Evolutionary conservation across 2,329 filamentous ascomycete genomes (phyloP).

Genomic region (Sporothrix inflata): DNA sequence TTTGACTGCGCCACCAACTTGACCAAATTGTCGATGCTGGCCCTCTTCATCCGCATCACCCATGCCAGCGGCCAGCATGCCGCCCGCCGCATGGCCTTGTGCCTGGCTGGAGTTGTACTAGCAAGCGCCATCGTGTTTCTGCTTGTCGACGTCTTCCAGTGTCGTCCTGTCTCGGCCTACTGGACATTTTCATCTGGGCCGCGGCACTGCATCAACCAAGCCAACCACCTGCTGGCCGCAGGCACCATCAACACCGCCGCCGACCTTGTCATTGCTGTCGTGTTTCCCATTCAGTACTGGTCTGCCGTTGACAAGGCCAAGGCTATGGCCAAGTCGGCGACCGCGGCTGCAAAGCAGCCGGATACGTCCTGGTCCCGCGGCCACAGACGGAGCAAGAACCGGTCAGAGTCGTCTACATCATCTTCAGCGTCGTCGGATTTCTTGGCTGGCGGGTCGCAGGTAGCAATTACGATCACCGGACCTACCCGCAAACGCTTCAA

Average conservation of each 20-base stretch:
- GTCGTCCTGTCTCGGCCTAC: constrained; percentile 5
- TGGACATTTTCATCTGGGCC: background rate
- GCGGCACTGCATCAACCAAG: background rate
- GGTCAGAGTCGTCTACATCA: background rate
- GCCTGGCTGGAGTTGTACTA: background rate
- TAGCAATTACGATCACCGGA: background rate
- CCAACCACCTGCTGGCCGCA: background rate
- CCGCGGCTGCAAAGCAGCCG: background rate
- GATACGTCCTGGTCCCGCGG: background rate
- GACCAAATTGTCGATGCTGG: constrained; percentile 4
- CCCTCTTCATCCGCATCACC: constrained; percentile 1
- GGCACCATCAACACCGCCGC: constrained; percentile 2
- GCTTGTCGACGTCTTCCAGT: constrained; percentile 2
- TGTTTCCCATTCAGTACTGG: constrained; percentile 4
- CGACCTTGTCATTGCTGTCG: constrained; percentile 6
- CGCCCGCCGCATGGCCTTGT: background rate
- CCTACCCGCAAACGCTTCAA: background rate
- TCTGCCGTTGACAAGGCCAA: constrained; percentile 1
- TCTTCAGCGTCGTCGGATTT: background rate
- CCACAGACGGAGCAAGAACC: background rate
- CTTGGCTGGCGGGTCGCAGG: background rate
- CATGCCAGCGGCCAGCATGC: constrained; percentile 8
- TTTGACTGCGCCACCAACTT: constrained; percentile 6
- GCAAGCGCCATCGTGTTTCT: background rate
- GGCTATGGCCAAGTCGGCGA: background rate